Conservation (phyloP, 345 rosid genomes). For the Populus tremula region DNA sequence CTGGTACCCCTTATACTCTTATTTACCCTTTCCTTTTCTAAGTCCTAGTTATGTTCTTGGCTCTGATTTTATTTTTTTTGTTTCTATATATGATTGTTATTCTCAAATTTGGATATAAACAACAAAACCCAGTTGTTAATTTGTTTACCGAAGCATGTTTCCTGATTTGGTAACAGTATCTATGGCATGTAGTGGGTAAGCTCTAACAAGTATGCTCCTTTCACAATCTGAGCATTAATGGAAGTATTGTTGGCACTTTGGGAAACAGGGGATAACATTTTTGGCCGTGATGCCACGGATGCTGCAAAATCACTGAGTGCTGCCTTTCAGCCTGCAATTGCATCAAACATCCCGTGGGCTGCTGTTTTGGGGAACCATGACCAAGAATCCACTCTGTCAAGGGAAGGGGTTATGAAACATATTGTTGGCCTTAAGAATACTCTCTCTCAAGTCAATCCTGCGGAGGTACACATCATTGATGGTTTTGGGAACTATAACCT, state of each 20-base stretch:
- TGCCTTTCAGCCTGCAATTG: slow-evolving; percentile 79
- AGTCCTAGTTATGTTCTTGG: neutral
- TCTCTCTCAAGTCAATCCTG: slow-evolving; percentile 68
- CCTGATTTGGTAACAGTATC: neutral
- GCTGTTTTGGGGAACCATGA: slow-evolving; percentile 91
- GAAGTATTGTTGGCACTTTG: neutral
- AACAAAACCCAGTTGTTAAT: neutral
- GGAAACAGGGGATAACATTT: slow-evolving; percentile 71
- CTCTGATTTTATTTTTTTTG: neutral
- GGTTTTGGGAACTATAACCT: slow-evolving; percentile 94
- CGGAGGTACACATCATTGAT: slow-evolving; percentile 47
- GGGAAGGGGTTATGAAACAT: slow-evolving; percentile 83
- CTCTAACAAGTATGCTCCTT: neutral
- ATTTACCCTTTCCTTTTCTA: neutral
- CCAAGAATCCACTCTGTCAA: slow-evolving; percentile 70
- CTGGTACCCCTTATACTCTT: slow-evolving; percentile 41
- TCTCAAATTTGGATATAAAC: neutral
- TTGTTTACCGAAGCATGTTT: neutral
- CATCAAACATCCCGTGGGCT: slow-evolving; percentile 77
- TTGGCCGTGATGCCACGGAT: slow-evolving; percentile 56
- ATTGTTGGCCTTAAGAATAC: slow-evolving; percentile 59
- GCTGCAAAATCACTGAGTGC: slow-evolving; percentile 59
- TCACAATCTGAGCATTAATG: neutral
- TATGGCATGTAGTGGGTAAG: neutral
- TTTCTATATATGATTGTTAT: neutral